Conservation (phyloP, 2,329 filamentous ascomycete genomes). For the Phialocephala sp. region DNA sequence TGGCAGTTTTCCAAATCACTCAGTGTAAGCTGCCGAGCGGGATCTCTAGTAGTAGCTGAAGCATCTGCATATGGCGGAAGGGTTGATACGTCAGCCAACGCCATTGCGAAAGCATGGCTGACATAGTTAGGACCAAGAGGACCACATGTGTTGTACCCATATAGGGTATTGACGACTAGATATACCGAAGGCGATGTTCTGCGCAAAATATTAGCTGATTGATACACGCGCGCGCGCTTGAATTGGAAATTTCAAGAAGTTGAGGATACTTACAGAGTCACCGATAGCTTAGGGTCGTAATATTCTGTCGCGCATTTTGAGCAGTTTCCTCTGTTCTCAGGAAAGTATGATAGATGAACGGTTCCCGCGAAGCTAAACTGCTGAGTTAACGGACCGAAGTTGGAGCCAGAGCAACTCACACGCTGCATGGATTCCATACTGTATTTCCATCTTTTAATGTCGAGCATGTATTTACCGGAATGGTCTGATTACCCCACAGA, state of each 20-base stretch:
- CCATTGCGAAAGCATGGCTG: constrained; percentile 42
- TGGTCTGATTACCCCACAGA: constrained; percentile 27
- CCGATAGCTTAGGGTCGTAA: constrained; percentile 20
- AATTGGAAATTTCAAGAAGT: no score
- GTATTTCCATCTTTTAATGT: background rate
- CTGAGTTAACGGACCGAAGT: background rate
- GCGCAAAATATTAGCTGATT: background rate
- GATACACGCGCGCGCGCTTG: background rate
- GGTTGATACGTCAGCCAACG: constrained; percentile 46
- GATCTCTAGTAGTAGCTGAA: constrained; percentile 33
- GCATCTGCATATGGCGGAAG: constrained; percentile 37
- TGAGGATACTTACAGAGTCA: constrained; percentile 27
- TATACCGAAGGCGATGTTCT: constrained; percentile 50
- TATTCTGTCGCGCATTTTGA: constrained; percentile 26
- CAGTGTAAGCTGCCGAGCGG: constrained; percentile 42
- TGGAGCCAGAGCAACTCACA: constrained; percentile 13
- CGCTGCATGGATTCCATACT: constrained; percentile 26
- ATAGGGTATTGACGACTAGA: constrained; percentile 46
- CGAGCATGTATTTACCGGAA: constrained; percentile 29
- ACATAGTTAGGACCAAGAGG: constrained; percentile 43
- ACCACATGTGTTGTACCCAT: constrained; percentile 43
- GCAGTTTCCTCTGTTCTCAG: constrained; percentile 21
- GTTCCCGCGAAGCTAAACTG: constrained; percentile 27
- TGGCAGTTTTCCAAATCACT: constrained; percentile 46
- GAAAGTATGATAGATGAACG: constrained; percentile 32